A percentile compares a stretch with the other conserved stretches of the same genome.
Evolutionary conservation across 345 rosid species (phyloP).

Genomic region (Cardamine occulta): DNA sequence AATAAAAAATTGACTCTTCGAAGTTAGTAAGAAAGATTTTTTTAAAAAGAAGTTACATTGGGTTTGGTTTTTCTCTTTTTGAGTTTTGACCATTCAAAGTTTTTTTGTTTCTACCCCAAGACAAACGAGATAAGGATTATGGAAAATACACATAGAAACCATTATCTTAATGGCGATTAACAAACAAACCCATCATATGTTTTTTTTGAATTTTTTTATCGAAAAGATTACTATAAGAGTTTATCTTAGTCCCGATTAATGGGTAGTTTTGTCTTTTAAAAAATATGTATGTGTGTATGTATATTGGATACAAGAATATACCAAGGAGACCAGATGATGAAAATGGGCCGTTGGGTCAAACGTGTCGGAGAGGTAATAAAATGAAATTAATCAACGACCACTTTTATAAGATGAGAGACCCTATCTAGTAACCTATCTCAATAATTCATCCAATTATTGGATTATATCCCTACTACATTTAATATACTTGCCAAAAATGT

Average conservation of each 20-base stretch:
- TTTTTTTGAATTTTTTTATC: not conserved
- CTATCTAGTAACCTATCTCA: slow-evolving; percentile 37
- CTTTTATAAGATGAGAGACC: slow-evolving; percentile 29
- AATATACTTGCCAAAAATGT: not conserved
- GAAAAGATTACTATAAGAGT: not conserved
- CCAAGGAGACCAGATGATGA: slow-evolving; percentile 29
- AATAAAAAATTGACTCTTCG: not conserved
- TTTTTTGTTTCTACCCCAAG: not conserved
- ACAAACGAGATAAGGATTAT: slow-evolving; percentile 27
- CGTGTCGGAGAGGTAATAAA: slow-evolving; percentile 37
- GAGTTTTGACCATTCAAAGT: slow-evolving; percentile 42
- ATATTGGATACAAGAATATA: not conserved
- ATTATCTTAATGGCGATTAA: not conserved
- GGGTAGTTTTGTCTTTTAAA: not conserved
- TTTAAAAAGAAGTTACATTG: slow-evolving; percentile 17
- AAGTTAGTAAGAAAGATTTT: slow-evolving; percentile 15
- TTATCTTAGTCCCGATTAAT: not conserved
- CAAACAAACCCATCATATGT: not conserved
- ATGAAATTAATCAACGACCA: slow-evolving; percentile 37
- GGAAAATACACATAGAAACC: slow-evolving; percentile 25
- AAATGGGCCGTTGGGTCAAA: slow-evolving; percentile 40
- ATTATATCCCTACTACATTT: slow-evolving; percentile 21
- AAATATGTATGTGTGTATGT: not conserved
- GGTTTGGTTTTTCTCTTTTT: slow-evolving; percentile 28
- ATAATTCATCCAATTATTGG: slow-evolving; percentile 42